Percentiles rank a stretch among this genome's conserved stretches.
Evolutionary conservation across 2,329 filamentous ascomycete species (phyloP).

Genomic region (Microcyclosporella mali): DNA sequence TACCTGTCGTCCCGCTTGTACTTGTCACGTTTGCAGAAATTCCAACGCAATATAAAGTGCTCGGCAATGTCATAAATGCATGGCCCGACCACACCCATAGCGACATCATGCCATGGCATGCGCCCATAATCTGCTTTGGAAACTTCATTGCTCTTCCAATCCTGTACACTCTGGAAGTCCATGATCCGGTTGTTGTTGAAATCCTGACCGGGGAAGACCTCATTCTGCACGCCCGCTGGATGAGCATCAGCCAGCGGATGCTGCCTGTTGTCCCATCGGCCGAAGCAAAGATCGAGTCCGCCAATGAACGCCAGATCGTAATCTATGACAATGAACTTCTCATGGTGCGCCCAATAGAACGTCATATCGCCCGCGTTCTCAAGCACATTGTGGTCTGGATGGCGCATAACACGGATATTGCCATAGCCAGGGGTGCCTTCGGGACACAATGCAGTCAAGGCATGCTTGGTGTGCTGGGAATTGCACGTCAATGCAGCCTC

Average conservation of each 20-base stretch:
- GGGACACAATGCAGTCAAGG: slow-evolving; percentile 70
- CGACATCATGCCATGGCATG: slow-evolving; percentile 98
- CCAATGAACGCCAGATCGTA: slow-evolving; percentile 88
- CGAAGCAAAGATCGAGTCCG: slow-evolving; percentile 90
- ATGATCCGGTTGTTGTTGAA: slow-evolving; percentile 97
- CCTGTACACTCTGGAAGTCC: slow-evolving; percentile 85
- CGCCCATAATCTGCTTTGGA: slow-evolving; percentile 86
- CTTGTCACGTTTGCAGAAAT: slow-evolving; percentile 94
- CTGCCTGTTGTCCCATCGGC: slow-evolving; percentile 83
- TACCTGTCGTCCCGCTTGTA: slow-evolving; percentile 83
- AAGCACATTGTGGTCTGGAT: slow-evolving; percentile 91
- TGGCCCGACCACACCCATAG: slow-evolving; percentile 84
- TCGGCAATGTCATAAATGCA: slow-evolving; percentile 91
- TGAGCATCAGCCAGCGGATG: slow-evolving; percentile 84
- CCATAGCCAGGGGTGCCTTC: slow-evolving; percentile 74
- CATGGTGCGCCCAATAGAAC: slow-evolving; percentile 96
- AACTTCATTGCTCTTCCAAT: slow-evolving; percentile 91
- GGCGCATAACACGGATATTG: slow-evolving; percentile 83
- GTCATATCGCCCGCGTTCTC: slow-evolving; percentile 95
- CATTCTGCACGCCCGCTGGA: slow-evolving; percentile 70
- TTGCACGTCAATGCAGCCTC: slow-evolving; percentile 69
- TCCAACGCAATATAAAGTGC: slow-evolving; percentile 92
- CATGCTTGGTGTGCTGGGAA: slow-evolving; percentile 85
- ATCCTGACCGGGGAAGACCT: slow-evolving; percentile 92
- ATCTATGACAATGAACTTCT: slow-evolving; percentile 95